Evolutionary conservation across 768 basidiomycete species (phyloP).

Genomic region (Amanita rubescens): DNA sequence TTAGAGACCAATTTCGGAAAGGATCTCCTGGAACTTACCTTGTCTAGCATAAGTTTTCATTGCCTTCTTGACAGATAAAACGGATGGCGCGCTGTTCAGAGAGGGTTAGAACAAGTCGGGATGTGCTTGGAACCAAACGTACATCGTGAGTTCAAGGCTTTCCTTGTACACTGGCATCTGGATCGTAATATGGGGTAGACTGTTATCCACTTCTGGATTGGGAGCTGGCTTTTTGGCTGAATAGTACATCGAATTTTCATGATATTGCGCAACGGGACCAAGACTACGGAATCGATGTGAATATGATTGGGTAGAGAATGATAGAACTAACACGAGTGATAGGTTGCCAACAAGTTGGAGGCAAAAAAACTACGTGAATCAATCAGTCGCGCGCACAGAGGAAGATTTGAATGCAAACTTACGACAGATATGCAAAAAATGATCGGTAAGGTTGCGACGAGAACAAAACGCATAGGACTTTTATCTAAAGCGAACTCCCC

Average conservation of each 20-base stretch:
- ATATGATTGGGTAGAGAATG: conserved; percentile 19
- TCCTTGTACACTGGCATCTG: conserved; percentile 89
- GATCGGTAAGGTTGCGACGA: conserved; percentile 58
- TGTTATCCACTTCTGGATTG: conserved; percentile 59
- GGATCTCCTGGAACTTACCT: conserved; percentile 26
- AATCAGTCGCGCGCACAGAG: conserved; percentile 3
- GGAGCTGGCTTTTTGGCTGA: conserved; percentile 62
- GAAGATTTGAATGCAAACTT: conserved; percentile 18
- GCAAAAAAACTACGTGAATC: conserved; percentile 56
- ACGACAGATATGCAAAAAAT: conserved; percentile 75
- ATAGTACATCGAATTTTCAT: conserved; percentile 79
- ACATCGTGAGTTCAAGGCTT: conserved; percentile 68
- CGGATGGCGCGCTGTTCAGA: conserved; percentile 49
- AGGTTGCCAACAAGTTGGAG: conserved; percentile 64
- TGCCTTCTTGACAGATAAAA: conserved; percentile 74
- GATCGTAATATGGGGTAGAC: conserved; percentile 72
- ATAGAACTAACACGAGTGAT: conserved; percentile 38
- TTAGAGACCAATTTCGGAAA: not conserved
- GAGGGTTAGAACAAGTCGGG: not conserved
- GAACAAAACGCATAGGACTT: conserved; percentile 51
- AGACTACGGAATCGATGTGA: conserved; percentile 25
- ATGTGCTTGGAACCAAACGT: conserved; percentile 15
- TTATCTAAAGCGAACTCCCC: conserved; percentile 66
- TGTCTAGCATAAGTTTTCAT: conserved; percentile 86
- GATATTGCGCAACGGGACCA: conserved; percentile 81